phyloP scores from a whole-genome alignment of 257 asterid species.

The Plantago elongata region DNA sequence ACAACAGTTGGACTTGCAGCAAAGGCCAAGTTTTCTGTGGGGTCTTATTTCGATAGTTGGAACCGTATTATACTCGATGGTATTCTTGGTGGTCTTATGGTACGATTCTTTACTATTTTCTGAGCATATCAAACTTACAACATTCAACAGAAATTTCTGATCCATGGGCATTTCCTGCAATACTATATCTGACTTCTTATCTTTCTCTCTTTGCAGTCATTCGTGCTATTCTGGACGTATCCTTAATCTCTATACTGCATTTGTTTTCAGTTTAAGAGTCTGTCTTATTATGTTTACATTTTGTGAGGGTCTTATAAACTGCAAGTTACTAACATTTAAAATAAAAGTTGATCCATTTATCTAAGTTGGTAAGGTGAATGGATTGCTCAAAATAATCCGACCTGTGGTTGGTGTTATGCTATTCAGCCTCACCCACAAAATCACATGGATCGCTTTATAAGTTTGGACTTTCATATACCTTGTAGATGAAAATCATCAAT shows the following conservation, averaged over 20 bases:
- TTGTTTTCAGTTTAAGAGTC: not conserved
- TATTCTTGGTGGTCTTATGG: slow-evolving; percentile 79
- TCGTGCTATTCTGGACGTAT: slow-evolving; percentile 98
- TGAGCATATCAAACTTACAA: not conserved
- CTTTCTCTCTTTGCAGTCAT: slow-evolving; percentile 76
- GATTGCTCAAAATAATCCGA: not conserved
- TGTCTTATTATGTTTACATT: slow-evolving; percentile 8
- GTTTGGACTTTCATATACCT: not conserved
- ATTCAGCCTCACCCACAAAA: too few relatives aligned
- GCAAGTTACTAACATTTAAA: too few relatives aligned
- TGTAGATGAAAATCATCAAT: not conserved
- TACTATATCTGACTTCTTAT: slow-evolving; percentile 17
- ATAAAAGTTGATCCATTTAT: too few relatives aligned
- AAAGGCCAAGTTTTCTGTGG: slow-evolving; percentile 72
- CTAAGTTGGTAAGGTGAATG: too few relatives aligned
- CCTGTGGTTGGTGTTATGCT: too few relatives aligned
- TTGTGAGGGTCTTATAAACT: too few relatives aligned
- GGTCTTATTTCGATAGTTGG: slow-evolving; percentile 79
- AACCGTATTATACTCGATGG: slow-evolving; percentile 69
- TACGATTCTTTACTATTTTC: slow-evolving; percentile 19
- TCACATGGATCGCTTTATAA: too few relatives aligned
- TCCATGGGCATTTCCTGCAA: slow-evolving; percentile 2
- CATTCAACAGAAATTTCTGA: not conserved
- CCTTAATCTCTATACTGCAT: slow-evolving; percentile 35
- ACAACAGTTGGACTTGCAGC: slow-evolving; percentile 78